Percentiles rank a stretch among this genome's conserved stretches.
These are phyloP conservation scores for Aeminium ludgeri DNA, from an alignment of 495 filamentous ascomycete genomes.

Conservation along the genomic window DNA sequence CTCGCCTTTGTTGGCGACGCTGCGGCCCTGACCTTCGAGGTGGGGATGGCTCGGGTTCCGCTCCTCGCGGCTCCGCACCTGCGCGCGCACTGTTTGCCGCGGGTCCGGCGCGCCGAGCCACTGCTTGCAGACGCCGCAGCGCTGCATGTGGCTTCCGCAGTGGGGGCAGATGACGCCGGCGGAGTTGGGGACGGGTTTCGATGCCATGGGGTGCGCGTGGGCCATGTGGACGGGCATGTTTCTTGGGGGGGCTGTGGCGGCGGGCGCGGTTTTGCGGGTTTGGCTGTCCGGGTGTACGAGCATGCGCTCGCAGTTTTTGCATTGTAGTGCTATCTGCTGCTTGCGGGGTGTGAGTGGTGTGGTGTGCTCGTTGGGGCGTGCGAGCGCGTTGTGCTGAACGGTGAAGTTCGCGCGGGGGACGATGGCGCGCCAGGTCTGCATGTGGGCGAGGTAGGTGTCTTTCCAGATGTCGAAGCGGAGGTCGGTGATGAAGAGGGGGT, in stretches of 20 bases:
- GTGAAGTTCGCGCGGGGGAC: conserved; percentile 43
- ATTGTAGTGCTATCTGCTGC: conserved; percentile 65
- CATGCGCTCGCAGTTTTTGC: conserved; percentile 57
- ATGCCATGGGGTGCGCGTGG: not conserved
- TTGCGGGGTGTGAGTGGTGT: conserved; percentile 42
- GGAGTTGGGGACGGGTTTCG: conserved; percentile 31
- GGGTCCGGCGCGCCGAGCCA: conserved; percentile 67
- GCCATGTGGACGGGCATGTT: not conserved
- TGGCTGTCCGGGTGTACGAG: conserved; percentile 22
- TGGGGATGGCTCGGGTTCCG: too few relatives aligned
- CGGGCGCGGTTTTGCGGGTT: conserved; percentile 2
- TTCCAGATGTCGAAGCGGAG: conserved; percentile 63
- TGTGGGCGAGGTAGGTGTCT: conserved; percentile 59
- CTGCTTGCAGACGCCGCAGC: conserved; percentile 76
- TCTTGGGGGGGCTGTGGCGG: conserved; percentile 2
- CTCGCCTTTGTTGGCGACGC: too few relatives aligned
- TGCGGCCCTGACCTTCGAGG: too few relatives aligned
- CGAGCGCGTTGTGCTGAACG: conserved; percentile 21
- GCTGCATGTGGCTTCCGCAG: conserved; percentile 74
- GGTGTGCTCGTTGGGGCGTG: conserved; percentile 15
- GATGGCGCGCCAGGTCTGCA: conserved; percentile 58
- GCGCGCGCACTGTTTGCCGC: conserved; percentile 24
- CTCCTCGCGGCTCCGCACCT: too few relatives aligned
- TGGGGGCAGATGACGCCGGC: conserved; percentile 55
- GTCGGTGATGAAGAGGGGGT: conserved; percentile 68